Evolutionary conservation across 2,329 filamentous ascomycete species (phyloP).

Genomic region (Tolypocladium paradoxum): DNA sequence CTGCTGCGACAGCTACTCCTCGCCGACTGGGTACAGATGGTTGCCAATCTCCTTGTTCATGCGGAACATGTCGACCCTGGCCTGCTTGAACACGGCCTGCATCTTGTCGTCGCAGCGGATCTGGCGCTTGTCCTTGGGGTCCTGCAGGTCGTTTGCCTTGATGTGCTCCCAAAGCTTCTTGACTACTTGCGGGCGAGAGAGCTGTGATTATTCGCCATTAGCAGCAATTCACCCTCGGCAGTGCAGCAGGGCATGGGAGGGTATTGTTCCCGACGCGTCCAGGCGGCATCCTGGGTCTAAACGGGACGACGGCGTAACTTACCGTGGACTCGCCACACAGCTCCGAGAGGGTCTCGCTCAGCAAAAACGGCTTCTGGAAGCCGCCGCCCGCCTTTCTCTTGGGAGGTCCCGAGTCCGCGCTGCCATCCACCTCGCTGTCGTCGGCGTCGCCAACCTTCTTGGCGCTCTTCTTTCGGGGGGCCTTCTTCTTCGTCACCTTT

Average conservation of each 20-base stretch:
- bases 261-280: background rate
- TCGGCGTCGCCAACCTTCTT: conserved; percentile 70
- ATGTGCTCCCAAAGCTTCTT: conserved; percentile 97
- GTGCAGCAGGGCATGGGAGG: background rate
- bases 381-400: conserved; percentile 82
- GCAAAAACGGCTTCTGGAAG: conserved; percentile 78
- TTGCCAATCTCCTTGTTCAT: conserved; percentile 95
- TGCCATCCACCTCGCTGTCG: conserved; percentile 64
- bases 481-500: conserved; percentile 49
- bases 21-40: conserved; percentile 79
- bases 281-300: background rate
- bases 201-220: conserved; percentile 32
- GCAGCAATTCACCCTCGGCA: background rate
- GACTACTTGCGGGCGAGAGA: conserved; percentile 89
- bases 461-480: conserved; percentile 60
- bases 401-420: conserved; percentile 43
- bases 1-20: conserved; percentile 30
- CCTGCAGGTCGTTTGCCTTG: conserved; percentile 77
- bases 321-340: conserved; percentile 61
- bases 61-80: conserved; percentile 94
- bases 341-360: conserved; percentile 59
- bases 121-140: conserved; percentile 82
- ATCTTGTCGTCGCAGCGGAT: conserved; percentile 88
- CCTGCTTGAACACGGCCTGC: conserved; percentile 83
- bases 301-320: conserved; percentile 16